Conservation (phyloP, 768 basidiomycete genomes). For the Artomyces pyxidatus region DNA sequence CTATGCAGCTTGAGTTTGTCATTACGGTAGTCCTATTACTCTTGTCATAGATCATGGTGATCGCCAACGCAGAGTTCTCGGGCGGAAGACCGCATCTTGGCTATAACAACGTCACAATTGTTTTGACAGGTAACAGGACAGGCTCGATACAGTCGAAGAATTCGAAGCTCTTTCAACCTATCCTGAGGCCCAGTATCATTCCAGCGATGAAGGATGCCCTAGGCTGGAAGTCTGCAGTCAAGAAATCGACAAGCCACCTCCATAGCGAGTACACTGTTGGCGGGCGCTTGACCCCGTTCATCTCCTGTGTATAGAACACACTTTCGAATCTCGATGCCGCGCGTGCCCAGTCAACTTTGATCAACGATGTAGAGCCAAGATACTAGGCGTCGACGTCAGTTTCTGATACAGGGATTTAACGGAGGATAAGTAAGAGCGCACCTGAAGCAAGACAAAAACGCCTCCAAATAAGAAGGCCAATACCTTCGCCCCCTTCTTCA, state of each 20-base stretch:
- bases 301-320: constrained; percentile 58
- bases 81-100: too few relatives aligned
- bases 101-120: too few relatives aligned
- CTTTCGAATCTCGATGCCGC: constrained; percentile 63
- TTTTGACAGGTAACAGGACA: too few relatives aligned
- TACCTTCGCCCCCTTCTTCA: constrained; percentile 88
- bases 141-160: background rate
- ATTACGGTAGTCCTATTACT: too few relatives aligned
- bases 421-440: constrained; percentile 25
- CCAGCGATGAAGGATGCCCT: constrained; percentile 85
- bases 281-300: constrained; percentile 42
- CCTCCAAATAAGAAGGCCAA: constrained; percentile 86
- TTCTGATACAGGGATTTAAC: background rate
- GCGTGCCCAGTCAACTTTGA: constrained; percentile 77
- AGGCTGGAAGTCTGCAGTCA: constrained; percentile 90
- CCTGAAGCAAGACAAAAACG: constrained; percentile 86
- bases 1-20: too few relatives aligned
- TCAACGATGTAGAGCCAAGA: constrained; percentile 58
- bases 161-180: constrained; percentile 42
- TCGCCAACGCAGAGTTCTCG: too few relatives aligned
- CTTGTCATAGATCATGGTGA: too few relatives aligned
- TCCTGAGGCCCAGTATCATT: constrained; percentile 67
- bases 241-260: constrained; percentile 64
- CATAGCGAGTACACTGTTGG: constrained; percentile 62
- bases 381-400: constrained; percentile 45